Percentiles rank a stretch among this genome's conserved stretches.
These are phyloP conservation scores for Termitomyces sp. DNA, from an alignment of 768 basidiomycete species.

Conservation along the genomic window DNA sequence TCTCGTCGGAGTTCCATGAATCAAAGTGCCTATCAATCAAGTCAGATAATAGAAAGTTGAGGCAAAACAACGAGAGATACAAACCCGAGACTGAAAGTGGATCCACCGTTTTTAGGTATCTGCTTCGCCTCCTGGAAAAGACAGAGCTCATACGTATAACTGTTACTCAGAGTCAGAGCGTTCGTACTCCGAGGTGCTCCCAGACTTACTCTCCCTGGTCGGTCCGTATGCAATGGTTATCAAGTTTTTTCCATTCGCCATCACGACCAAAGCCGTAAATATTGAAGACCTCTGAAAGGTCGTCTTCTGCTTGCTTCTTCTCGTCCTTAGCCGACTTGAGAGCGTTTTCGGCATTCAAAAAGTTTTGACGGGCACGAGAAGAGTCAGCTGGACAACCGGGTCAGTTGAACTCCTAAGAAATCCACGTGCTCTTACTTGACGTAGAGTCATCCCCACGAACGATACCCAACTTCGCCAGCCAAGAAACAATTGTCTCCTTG, in stretches of 20 bases:
- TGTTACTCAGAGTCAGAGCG: slow-evolving; percentile 20
- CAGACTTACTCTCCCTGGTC: slow-evolving; percentile 83
- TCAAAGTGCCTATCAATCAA: slow-evolving; percentile 52
- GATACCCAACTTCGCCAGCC: slow-evolving; percentile 62
- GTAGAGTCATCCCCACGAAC: slow-evolving; percentile 34
- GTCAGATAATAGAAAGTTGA: not conserved
- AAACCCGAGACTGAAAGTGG: slow-evolving; percentile 77
- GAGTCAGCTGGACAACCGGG: slow-evolving; percentile 35
- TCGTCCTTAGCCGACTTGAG: slow-evolving; percentile 49
- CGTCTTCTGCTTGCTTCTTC: slow-evolving; percentile 46
- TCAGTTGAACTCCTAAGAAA: not conserved
- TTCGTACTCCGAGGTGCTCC: not conserved
- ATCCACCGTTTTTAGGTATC: slow-evolving; percentile 78
- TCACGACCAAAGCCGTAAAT: slow-evolving; percentile 62
- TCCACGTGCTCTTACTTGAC: slow-evolving; percentile 17
- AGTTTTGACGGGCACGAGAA: slow-evolving; percentile 54
- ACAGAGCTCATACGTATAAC: slow-evolving; percentile 94
- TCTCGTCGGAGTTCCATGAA: slow-evolving; percentile 69
- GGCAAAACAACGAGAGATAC: slow-evolving; percentile 16
- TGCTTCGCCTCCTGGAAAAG: slow-evolving; percentile 86
- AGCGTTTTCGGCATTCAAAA: slow-evolving; percentile 56
- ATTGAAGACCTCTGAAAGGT: slow-evolving; percentile 63
- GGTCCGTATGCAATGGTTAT: slow-evolving; percentile 71
- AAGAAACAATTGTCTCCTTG: slow-evolving; percentile 53
- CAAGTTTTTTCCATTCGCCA: slow-evolving; percentile 96